Base-by-base conservation (phyloP, 306 rosid species). In the Ormosia emarginata region DNA sequence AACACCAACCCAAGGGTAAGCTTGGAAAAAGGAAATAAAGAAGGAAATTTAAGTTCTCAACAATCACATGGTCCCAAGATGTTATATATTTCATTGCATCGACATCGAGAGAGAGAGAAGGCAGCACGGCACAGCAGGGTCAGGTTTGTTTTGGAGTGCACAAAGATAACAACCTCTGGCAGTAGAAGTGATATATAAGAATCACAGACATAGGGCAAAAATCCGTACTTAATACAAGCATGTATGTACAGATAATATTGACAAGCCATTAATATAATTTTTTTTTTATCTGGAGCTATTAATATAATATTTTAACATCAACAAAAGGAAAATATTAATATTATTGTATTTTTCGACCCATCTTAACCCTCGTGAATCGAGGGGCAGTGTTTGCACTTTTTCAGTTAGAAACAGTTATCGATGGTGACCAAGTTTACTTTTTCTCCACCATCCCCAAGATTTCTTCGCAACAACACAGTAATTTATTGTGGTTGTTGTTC, bases 91-190 rank as follows among this genome's bases (percentile, higher is more conserved):
- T 46, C 4, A 71, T 73, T 70, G 73, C 74, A 63, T 29, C 59
- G 39, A 63, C 14, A 77, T 61, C 67, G 86, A 82, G 86, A 79
- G 59, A 65, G 32, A 75, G 58, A 14, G 47, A 59, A 14, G 11
- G 71, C 24, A 40, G 7, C 18, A 37, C 32, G 71, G 63, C 64
- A 47, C 57, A 68, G 79, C 53, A 82, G 78, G 63, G 85, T 75
- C 78, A 82, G 85, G 84, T 86, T 88, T 88, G 91, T 86, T 88
- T 87, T 81, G 69, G 85, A 87, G 92, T 85, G 91, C 93, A 87
- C 94, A 83, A 85, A 86, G 90, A 92, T 94, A 92, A 92, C 94
- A 89, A 92, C 84, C 90, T 94, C 90, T 87, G 92, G 74, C 92
- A 86, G 88, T 88, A 40, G 75, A 87, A 87, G 64, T 87, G 84